A percentile compares a stretch with the other conserved stretches of the same genome.
These are phyloP conservation scores for Cotoneaster glaucophyllus DNA, from an alignment of 306 rosid species.

Conservation along the genomic window DNA sequence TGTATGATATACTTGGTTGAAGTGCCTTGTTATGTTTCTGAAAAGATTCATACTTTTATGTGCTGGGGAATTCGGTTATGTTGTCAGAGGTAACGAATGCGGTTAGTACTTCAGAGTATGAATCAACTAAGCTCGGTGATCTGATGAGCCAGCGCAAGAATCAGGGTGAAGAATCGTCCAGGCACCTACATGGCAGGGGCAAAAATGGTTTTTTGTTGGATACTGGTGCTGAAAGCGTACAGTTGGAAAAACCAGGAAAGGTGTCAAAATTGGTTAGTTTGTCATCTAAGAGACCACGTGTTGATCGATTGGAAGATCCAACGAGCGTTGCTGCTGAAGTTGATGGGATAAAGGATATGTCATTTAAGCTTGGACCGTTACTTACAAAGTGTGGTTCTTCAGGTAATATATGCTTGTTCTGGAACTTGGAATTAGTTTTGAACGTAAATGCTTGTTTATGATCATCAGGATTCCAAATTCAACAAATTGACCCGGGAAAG, in stretches of 20 bases:
- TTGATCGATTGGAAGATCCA: constrained; percentile 46
- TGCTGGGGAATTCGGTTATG: constrained; percentile 15
- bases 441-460: background rate
- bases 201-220: constrained; percentile 34
- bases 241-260: constrained; percentile 51
- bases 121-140: constrained; percentile 34
- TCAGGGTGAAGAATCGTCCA: constrained; percentile 35
- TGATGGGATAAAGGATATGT: constrained; percentile 44
- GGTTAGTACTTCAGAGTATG: constrained; percentile 37
- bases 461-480: background rate
- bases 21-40: background rate
- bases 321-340: constrained; percentile 27
- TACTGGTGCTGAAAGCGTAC: constrained; percentile 38
- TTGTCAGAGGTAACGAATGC: constrained; percentile 41
- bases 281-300: constrained; percentile 54
- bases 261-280: constrained; percentile 39
- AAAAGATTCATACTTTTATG: constrained; percentile 13
- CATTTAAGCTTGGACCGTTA: constrained; percentile 47
- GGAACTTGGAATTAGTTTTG: background rate
- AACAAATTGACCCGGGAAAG: background rate
- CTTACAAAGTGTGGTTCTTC: constrained; percentile 43
- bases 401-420: constrained; percentile 35
- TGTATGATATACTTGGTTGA: background rate
- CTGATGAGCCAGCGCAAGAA: constrained; percentile 20
- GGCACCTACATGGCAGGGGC: constrained; percentile 22